These are phyloP conservation scores for Ormosia emarginata DNA, from an alignment of 306 rosid species.

Conservation along the genomic window DNA sequence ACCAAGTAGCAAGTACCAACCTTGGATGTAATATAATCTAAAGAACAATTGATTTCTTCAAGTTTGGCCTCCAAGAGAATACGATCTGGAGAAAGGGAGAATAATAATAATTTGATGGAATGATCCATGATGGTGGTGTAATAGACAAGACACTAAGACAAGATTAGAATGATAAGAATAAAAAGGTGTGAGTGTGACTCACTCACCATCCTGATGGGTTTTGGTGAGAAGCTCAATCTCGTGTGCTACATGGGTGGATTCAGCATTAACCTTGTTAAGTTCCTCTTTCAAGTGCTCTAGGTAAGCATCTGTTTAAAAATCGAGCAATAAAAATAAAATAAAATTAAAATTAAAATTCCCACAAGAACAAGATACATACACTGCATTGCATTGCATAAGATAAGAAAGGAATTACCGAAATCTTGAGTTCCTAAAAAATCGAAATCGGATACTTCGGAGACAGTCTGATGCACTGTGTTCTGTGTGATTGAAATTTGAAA, in stretches of 20 bases:
- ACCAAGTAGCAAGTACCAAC: constrained; percentile 32
- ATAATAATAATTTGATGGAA: background rate
- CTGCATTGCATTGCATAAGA: background rate
- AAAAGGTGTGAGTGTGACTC: background rate
- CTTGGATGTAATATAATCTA: constrained; percentile 50
- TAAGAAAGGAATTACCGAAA: constrained; percentile 31
- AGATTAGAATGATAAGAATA: background rate
- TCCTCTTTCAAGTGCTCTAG: constrained; percentile 54
- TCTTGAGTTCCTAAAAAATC: constrained; percentile 34
- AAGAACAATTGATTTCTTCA: constrained; percentile 48
- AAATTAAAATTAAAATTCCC: background rate
- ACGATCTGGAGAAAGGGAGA: constrained; percentile 45
- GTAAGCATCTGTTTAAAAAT: constrained; percentile 40
- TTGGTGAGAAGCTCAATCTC: constrained; percentile 53
- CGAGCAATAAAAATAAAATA: background rate
- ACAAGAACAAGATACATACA: background rate
- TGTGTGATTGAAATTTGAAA: constrained; percentile 24
- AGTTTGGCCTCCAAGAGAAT: constrained; percentile 45
- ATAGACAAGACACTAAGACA: background rate
- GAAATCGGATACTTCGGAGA: constrained; percentile 51
- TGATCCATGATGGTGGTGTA: background rate
- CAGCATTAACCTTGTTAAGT: constrained; percentile 44
- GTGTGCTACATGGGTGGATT: constrained; percentile 33
- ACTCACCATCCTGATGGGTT: constrained; percentile 44
- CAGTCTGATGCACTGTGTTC: constrained; percentile 49